phyloP scores from a whole-genome alignment of 2,329 filamentous ascomycete species.

The Talaromyces rugulosus region DNA sequence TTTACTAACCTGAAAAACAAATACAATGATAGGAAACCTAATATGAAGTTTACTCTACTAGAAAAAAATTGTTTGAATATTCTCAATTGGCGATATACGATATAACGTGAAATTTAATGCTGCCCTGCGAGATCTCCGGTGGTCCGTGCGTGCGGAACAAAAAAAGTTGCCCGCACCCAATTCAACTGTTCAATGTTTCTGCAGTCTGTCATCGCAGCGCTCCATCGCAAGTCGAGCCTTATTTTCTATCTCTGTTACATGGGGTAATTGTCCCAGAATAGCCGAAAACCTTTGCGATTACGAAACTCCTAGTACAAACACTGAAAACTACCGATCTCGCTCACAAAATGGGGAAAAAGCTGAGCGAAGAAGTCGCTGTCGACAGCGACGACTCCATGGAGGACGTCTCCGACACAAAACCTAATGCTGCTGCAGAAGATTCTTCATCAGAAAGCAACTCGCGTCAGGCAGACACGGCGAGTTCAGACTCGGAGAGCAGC shows the following conservation, averaged over 20 bases:
- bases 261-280: neutral
- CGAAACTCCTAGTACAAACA: neutral
- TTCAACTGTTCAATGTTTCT: neutral
- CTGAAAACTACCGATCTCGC: neutral
- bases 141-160: constrained; percentile 25
- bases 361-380: constrained; percentile 20
- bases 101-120: no score
- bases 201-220: neutral
- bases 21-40: no score
- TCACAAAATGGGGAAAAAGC: constrained; percentile 13
- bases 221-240: neutral
- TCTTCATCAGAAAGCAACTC: neutral
- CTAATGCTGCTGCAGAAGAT: constrained; percentile 12
- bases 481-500: constrained; percentile 13
- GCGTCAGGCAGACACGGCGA: constrained; percentile 1
- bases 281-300: neutral
- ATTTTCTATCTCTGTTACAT: neutral
- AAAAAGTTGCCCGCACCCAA: constrained; percentile 27
- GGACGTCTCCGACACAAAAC: constrained; percentile 18
- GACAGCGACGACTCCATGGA: constrained; percentile 24
- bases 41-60: no score
- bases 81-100: no score
- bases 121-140: neutral
- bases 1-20: no score
- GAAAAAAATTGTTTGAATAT: no score